A percentile compares a stretch with the other conserved stretches of the same genome.
phyloP scores from a whole-genome alignment of 2,329 filamentous ascomycete genomes.

The Lachnum nothofagi region DNA sequence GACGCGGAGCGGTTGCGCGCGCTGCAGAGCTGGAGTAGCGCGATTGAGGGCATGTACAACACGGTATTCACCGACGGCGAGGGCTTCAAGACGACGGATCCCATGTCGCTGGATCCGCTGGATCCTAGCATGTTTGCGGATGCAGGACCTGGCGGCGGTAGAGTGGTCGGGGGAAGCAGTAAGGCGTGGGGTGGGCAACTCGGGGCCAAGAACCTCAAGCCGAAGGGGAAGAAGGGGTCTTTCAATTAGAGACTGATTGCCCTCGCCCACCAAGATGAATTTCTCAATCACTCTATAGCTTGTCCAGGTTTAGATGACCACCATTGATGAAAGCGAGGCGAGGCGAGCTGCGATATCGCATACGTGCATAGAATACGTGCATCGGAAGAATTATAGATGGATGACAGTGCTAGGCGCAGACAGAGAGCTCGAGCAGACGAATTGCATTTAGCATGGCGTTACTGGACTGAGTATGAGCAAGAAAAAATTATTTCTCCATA shows the following conservation, averaged over 20 bases:
- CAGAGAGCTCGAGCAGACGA: background rate
- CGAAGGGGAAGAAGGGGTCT: conserved; percentile 10
- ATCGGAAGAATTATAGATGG: conserved; percentile 1
- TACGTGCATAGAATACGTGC: conserved; percentile 11
- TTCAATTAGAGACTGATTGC: background rate
- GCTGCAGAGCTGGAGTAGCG: conserved; percentile 65
- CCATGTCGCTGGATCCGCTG: conserved; percentile 19
- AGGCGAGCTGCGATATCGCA: conserved; percentile 7
- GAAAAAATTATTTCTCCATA: background rate
- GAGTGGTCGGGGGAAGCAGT: background rate
- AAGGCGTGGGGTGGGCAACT: background rate
- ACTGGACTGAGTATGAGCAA: too few species aligned
- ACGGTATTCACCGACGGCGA: conserved; percentile 75
- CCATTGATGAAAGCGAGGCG: conserved; percentile 4
- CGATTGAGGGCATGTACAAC: conserved; percentile 64
- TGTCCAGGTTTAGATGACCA: too few species aligned
- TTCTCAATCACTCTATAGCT: too few species aligned
- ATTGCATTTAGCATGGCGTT: conserved; percentile 4
- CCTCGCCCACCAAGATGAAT: too few species aligned
- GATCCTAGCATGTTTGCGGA: conserved; percentile 7
- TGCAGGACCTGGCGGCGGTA: background rate
- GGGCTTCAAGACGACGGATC: conserved; percentile 47
- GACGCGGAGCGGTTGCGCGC: conserved; percentile 71
- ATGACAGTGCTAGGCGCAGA: background rate
- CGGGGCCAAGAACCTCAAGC: background rate